Conservation (phyloP, 2,329 filamentous ascomycete genomes). For the Cladobotryum protrusum region DNA sequence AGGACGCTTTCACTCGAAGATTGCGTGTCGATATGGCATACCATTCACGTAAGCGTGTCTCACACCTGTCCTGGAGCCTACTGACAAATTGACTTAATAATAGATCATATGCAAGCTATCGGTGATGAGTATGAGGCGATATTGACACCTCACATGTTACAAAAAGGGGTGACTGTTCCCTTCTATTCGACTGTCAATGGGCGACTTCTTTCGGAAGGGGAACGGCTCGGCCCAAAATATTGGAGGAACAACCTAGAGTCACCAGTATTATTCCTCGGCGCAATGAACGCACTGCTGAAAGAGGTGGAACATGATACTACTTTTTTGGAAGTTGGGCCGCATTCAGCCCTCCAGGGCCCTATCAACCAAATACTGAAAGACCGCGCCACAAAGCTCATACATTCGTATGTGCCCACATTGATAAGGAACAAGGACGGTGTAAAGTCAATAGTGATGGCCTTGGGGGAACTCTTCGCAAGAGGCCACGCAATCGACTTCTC, state of each 20-base stretch:
- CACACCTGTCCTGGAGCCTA: too few relatives aligned
- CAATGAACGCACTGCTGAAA: conserved; percentile 7
- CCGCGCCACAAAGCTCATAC: background rate
- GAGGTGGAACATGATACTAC: background rate
- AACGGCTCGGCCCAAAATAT: conserved; percentile 17
- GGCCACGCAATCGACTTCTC: background rate
- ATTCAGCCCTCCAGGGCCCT: conserved; percentile 12
- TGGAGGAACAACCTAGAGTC: conserved; percentile 26
- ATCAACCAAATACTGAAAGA: conserved; percentile 11
- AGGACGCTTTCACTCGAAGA: conserved; percentile 24
- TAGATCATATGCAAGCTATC: conserved; percentile 6
- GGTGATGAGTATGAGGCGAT: conserved; percentile 2
- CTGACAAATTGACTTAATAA: too few relatives aligned
- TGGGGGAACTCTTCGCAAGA: background rate
- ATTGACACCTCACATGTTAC: conserved; percentile 2
- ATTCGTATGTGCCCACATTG: conserved; percentile 15
- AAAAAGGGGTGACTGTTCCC: background rate
- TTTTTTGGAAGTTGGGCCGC: conserved; percentile 20
- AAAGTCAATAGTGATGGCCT: conserved; percentile 10
- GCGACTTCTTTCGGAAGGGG: conserved; percentile 13
- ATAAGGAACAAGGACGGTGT: conserved; percentile 9
- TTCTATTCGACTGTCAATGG: conserved; percentile 27
- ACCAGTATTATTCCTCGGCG: conserved; percentile 21
- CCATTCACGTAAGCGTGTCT: conserved; percentile 25
- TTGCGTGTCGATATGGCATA: conserved; percentile 36